Evolutionary conservation across 2,329 filamentous ascomycete genomes (phyloP), one percentile per base, ranked within the genome.

Genomic region (Nakataea oryzae): DNA sequence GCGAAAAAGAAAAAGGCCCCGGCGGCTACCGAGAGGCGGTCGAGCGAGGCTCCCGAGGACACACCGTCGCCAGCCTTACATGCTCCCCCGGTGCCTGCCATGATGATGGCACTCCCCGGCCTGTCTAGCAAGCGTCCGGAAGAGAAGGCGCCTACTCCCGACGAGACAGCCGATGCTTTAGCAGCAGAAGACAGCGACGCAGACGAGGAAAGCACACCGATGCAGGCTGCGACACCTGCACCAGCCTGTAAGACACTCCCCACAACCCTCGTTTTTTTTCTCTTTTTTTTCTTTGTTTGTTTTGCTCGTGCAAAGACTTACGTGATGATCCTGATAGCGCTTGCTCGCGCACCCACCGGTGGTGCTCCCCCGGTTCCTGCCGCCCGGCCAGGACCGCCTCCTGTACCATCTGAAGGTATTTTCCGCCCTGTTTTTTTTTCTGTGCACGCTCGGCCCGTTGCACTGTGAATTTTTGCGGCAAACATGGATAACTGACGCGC

Each of bases 51-150:
- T 50, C 71, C 72, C 4, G 77, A 79, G 6, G 78, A 82, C 60
- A 71, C 74, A 28, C 68, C 74, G 0, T 78, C 79, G 24, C 76
- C 80, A 3, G 72, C 72, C 59, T 67, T 74, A 62, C 74, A 75
- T 58, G 79, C 81, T 28, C 80, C 83, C 47, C 82, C 85, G 8
- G 75, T 88, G 26, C 83, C 81, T 5, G 78, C 75, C 13, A 80
- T 85, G 75, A 86, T 87, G 75, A 86, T 87, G 78, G 77, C 82
- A 72, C 74, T 96, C 63, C 90, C 90, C 17, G 90, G 90, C 12
- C 85, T 96, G 83, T 81, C 84, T 65, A 81, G 80, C 66, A 80
- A 72, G 67, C 82, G 77, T 59, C 70, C 74, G n/a, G 76, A 74
- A 57, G 74, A 78, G 34, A 76, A 76, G 62, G 65, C 67, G 13